Conservation (phyloP, 108 stramenopile species). For the Cyclotella sp. region DNA sequence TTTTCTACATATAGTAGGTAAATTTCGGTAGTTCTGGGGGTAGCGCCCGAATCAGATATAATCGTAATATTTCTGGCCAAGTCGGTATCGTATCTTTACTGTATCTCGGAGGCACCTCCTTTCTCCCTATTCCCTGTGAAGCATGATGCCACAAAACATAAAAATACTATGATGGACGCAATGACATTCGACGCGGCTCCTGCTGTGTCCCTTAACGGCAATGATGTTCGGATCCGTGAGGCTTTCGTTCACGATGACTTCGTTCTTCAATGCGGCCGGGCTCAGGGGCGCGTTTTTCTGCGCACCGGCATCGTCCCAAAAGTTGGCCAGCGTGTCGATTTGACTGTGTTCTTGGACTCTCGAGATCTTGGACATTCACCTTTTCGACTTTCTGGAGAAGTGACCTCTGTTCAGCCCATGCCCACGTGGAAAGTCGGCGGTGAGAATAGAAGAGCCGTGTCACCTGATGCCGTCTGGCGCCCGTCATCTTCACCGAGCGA, state of each 20-base stretch:
- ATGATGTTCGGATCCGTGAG: not conserved
- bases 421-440: not conserved
- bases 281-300: constrained; percentile 25
- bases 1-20: too few relatives aligned
- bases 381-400: constrained; percentile 36
- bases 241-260: constrained; percentile 20
- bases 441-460: not conserved
- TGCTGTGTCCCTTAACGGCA: too few relatives aligned
- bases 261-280: constrained; percentile 1
- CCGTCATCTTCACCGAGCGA: not conserved
- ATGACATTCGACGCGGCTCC: too few relatives aligned
- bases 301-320: constrained; percentile 14
- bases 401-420: not conserved
- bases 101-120: too few relatives aligned
- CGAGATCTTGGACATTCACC: constrained; percentile 1
- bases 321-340: constrained; percentile 23
- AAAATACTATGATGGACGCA: too few relatives aligned
- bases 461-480: not conserved
- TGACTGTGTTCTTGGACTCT: constrained; percentile 9
- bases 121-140: too few relatives aligned
- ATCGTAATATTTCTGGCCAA: too few relatives aligned
- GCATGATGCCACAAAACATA: too few relatives aligned
- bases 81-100: too few relatives aligned
- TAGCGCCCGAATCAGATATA: too few relatives aligned
- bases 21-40: too few relatives aligned